phyloP scores from a whole-genome alignment of 495 filamentous ascomycete genomes.

The Neurospora terricola region DNA sequence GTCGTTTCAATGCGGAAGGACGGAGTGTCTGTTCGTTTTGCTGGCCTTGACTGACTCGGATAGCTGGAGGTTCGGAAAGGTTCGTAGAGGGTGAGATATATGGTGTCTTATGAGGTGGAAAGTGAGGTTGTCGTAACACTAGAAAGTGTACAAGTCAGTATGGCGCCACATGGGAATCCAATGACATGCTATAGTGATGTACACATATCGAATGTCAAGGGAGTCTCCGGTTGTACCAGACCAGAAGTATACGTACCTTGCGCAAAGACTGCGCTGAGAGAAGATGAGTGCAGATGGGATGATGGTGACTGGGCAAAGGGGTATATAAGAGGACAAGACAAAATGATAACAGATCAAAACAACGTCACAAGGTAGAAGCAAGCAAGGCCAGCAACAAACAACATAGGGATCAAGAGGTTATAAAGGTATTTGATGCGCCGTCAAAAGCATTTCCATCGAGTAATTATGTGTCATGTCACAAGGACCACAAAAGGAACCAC shows the following conservation, averaged over 20 bases:
- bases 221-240: background rate
- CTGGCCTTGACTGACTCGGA: background rate
- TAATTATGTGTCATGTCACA: slow-evolving; percentile 43
- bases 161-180: background rate
- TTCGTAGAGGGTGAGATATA: background rate
- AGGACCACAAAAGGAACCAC: background rate
- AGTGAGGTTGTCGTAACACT: background rate
- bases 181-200: background rate
- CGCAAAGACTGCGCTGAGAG: background rate
- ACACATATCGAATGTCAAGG: background rate
- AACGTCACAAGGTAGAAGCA: background rate
- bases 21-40: background rate
- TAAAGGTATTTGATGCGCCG: background rate
- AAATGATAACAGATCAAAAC: background rate
- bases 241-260: background rate
- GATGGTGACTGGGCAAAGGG: background rate
- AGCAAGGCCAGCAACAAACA: background rate
- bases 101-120: background rate
- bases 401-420: background rate
- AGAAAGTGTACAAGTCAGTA: background rate
- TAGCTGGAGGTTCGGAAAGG: background rate
- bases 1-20: background rate
- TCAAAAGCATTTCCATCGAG: slow-evolving; percentile 32
- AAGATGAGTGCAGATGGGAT: background rate
- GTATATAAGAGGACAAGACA: background rate